These are phyloP conservation scores for Yarrowia deformans DNA, from an alignment of 805 yeast species.

Conservation along the genomic window DNA sequence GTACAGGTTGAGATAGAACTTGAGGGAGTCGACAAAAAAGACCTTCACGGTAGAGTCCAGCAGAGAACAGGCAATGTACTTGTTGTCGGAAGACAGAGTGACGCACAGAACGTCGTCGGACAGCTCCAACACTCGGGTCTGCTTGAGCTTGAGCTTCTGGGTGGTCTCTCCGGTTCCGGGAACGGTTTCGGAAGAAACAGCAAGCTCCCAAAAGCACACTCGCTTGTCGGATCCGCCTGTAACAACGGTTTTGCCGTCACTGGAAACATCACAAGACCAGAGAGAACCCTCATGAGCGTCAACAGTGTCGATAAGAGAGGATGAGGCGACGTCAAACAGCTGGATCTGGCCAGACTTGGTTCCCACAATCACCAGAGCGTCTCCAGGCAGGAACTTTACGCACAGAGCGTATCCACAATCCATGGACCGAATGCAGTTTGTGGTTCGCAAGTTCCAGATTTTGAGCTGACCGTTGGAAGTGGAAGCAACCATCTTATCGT, in stretches of 20 bases:
- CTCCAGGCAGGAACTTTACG: slow-evolving; percentile 88
- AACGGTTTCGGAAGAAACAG: slow-evolving; percentile 66
- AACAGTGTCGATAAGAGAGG: slow-evolving; percentile 71
- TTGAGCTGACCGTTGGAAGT: slow-evolving; percentile 91
- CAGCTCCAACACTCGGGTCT: slow-evolving; percentile 82
- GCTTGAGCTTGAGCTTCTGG: slow-evolving; percentile 66
- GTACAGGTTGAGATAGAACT: slow-evolving; percentile 85
- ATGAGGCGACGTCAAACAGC: slow-evolving; percentile 83
- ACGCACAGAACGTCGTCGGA: slow-evolving; percentile 85
- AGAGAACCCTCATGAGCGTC: slow-evolving; percentile 80
- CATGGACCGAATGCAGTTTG: slow-evolving; percentile 81
- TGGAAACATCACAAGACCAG: slow-evolving; percentile 88
- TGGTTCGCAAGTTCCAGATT: slow-evolving; percentile 81
- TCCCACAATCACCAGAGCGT: slow-evolving; percentile 83
- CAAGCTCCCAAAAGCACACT: slow-evolving; percentile 88
- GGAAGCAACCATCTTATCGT: slow-evolving; percentile 79
- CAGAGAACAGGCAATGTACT: slow-evolving; percentile 79
- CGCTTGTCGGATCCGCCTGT: slow-evolving; percentile 95
- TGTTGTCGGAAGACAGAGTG: slow-evolving; percentile 79
- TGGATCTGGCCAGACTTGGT: slow-evolving; percentile 86
- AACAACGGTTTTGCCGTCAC: slow-evolving; percentile 82
- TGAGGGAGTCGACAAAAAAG: slow-evolving; percentile 83
- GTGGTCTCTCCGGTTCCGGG: slow-evolving; percentile 68
- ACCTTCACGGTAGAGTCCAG: slow-evolving; percentile 96
- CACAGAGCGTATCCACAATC: slow-evolving; percentile 88